phyloP scores from a whole-genome alignment of 2,329 filamentous ascomycete species.

The Alternaria sp. region DNA sequence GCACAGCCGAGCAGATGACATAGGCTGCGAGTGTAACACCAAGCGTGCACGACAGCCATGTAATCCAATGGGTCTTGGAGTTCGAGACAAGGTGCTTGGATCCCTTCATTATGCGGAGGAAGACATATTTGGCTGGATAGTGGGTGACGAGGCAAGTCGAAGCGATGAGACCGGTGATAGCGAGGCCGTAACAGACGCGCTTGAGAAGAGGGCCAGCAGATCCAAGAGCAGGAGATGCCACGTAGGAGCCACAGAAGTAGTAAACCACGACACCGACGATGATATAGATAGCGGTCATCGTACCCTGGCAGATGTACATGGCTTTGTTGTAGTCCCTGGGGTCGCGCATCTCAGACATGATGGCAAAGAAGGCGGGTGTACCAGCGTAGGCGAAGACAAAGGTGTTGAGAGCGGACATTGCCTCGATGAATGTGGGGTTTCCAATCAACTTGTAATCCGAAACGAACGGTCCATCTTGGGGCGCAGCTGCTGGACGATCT shows the following conservation, averaged over 20 bases:
- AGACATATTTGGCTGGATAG: slow-evolving; percentile 36
- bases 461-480: slow-evolving; percentile 14
- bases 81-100: slow-evolving; percentile 65
- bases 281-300: slow-evolving; percentile 68
- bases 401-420: slow-evolving; percentile 14
- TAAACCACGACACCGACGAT: slow-evolving; percentile 72
- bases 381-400: slow-evolving; percentile 14
- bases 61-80: slow-evolving; percentile 9
- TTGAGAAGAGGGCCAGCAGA: slow-evolving; percentile 63
- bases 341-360: slow-evolving; percentile 69
- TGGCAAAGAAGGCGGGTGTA: slow-evolving; percentile 52
- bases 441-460: slow-evolving; percentile 16
- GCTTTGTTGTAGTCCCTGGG: slow-evolving; percentile 67
- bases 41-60: slow-evolving; percentile 10
- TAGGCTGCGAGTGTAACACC: slow-evolving; percentile 7
- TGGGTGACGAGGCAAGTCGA: slow-evolving; percentile 7
- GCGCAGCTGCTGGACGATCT: slow-evolving; percentile 27
- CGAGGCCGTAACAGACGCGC: slow-evolving; percentile 62
- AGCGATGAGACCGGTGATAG: slow-evolving; percentile 40
- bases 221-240: slow-evolving; percentile 70
- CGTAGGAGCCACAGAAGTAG: slow-evolving; percentile 66
- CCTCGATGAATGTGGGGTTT: slow-evolving; percentile 11
- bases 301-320: slow-evolving; percentile 65
- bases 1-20: slow-evolving; percentile 10
- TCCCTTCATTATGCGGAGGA: slow-evolving; percentile 73